Percentiles rank a stretch among this genome's conserved stretches.
phyloP scores from a whole-genome alignment of 2,329 filamentous ascomycete species.

The Amylocarpus encephaloides region DNA sequence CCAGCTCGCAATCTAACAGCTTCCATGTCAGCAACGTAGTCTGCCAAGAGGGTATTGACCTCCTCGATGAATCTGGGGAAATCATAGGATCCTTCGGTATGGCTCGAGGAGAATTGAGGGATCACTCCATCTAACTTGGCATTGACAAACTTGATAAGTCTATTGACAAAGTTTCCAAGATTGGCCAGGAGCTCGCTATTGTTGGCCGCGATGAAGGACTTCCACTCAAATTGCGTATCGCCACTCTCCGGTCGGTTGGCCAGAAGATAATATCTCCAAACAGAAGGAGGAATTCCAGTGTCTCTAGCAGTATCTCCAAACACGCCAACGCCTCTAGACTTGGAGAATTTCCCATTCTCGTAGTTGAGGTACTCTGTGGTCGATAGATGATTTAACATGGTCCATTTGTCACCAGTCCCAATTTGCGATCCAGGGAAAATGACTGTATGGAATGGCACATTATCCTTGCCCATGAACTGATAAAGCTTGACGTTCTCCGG shows the following conservation, averaged over 20 bases:
- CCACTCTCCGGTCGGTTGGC: conserved; percentile 78
- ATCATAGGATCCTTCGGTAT: conserved; percentile 49
- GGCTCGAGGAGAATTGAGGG: conserved; percentile 51
- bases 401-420: conserved; percentile 81
- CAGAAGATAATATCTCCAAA: conserved; percentile 92
- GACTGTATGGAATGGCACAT: conserved; percentile 75
- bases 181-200: conserved; percentile 81
- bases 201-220: conserved; percentile 73
- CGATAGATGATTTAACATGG: conserved; percentile 79
- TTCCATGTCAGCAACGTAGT: conserved; percentile 64
- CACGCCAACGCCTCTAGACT: conserved; percentile 81
- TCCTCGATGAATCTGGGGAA: conserved; percentile 42
- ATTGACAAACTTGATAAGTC: conserved; percentile 69
- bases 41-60: conserved; percentile 58
- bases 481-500: conserved; percentile 82
- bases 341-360: conserved; percentile 86
- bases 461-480: conserved; percentile 93
- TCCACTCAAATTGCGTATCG: conserved; percentile 89
- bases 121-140: conserved; percentile 63
- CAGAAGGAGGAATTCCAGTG: conserved; percentile 74
- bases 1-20: conserved; percentile 64
- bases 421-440: conserved; percentile 87
- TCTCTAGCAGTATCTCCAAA: conserved; percentile 87
- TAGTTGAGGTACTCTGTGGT: conserved; percentile 89
- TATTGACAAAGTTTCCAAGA: conserved; percentile 66